Conservation (phyloP, 495 filamentous ascomycete species). For the Xylaria cubensis region DNA sequence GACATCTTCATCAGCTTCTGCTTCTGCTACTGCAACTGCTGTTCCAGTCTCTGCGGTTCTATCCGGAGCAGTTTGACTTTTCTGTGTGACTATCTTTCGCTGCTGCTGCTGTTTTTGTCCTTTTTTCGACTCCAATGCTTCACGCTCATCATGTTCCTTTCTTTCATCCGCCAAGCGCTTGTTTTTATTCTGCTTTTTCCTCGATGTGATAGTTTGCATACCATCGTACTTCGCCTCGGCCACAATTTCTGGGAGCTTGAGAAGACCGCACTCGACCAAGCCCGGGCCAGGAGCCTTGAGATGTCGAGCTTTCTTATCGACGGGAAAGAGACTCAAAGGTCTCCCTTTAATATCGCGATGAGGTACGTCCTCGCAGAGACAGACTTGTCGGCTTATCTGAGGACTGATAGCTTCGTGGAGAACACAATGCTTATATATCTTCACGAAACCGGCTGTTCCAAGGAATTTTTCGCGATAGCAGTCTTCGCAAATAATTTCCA, state of each 20-base stretch:
- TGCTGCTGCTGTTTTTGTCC: neutral
- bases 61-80: neutral
- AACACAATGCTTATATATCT: neutral
- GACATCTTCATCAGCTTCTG: slow-evolving; percentile 1
- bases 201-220: slow-evolving; percentile 4
- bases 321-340: slow-evolving; percentile 2
- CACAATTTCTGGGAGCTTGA: slow-evolving; percentile 1
- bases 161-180: neutral
- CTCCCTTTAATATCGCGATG: neutral
- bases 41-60: neutral
- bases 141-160: neutral
- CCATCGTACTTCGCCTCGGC: slow-evolving; percentile 4
- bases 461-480: slow-evolving; percentile 6
- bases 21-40: slow-evolving; percentile 5
- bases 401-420: neutral
- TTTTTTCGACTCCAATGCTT: neutral
- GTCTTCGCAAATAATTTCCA: neutral
- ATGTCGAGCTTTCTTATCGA: neutral
- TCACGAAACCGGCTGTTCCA: neutral
- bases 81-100: slow-evolving; percentile 6
- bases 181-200: neutral
- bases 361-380: neutral
- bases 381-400: neutral
- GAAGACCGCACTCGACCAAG: neutral
- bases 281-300: neutral